These are phyloP conservation scores for Cryptococcus deneoformans DNA, from an alignment of 1,284 basidiomycete species.

Conservation along the genomic window DNA sequence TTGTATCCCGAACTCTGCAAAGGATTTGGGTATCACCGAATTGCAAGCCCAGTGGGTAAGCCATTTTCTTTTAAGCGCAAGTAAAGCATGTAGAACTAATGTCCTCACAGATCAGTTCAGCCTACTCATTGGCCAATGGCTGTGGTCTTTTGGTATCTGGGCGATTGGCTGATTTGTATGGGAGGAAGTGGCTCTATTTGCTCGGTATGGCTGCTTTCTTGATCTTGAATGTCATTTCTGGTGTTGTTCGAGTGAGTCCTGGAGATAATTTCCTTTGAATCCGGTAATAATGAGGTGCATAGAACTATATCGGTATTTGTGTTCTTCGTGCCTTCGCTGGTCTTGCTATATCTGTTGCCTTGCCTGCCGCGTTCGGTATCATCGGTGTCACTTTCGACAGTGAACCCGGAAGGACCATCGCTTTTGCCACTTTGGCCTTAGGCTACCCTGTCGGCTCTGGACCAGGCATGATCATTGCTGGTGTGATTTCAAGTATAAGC, in stretches of 20 bases:
- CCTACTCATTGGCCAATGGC: conserved; percentile 57
- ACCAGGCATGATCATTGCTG: conserved; percentile 66
- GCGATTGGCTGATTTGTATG: conserved; percentile 67
- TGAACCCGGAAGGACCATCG: conserved; percentile 59
- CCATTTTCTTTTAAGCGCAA: neutral
- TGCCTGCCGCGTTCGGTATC: conserved; percentile 26
- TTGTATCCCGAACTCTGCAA: conserved; percentile 44
- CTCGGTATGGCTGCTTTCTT: conserved; percentile 51
- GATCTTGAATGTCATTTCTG: conserved; percentile 17
- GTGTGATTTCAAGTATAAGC: conserved; percentile 53
- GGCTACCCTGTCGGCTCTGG: conserved; percentile 59
- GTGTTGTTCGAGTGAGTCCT: conserved; percentile 17
- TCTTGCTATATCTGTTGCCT: conserved; percentile 25
- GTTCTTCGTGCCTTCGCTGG: conserved; percentile 29
- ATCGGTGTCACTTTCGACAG: conserved; percentile 34
- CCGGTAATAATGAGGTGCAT: neutral
- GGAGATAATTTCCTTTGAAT: neutral
- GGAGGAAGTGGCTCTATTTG: conserved; percentile 62
- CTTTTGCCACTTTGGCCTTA: conserved; percentile 62
- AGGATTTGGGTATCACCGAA: conserved; percentile 33
- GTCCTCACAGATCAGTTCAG: conserved; percentile 55
- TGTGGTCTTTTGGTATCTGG: conserved; percentile 70
- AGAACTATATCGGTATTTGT: conserved; percentile 23
- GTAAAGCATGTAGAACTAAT: neutral
- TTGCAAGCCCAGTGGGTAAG: conserved; percentile 36